phyloP scores from a whole-genome alignment of 2,329 filamentous ascomycete species.

The Neurospora sp. region DNA sequence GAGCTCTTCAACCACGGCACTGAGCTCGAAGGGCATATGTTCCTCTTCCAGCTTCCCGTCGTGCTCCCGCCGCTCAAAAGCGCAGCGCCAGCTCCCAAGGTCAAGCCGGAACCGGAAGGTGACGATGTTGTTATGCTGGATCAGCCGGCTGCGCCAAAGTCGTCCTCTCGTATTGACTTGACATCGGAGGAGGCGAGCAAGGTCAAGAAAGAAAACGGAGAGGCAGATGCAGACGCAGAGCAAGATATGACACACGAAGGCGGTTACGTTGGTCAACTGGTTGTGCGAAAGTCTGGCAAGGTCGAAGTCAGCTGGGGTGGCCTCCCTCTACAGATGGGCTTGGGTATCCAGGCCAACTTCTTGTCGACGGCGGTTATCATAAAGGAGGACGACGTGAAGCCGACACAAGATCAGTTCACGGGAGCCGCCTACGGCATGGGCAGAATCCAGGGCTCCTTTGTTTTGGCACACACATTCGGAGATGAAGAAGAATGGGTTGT shows the following conservation, averaged over 20 bases:
- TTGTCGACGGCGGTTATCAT: slow-evolving; percentile 49
- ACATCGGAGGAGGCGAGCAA: slow-evolving; percentile 23
- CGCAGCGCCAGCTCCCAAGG: slow-evolving; percentile 10
- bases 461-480: slow-evolving; percentile 47
- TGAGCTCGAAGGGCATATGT: slow-evolving; percentile 42
- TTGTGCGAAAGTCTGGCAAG: slow-evolving; percentile 51
- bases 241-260: slow-evolving; percentile 29
- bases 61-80: slow-evolving; percentile 45
- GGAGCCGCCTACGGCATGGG: slow-evolving; percentile 52
- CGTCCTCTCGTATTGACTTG: slow-evolving; percentile 30
- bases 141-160: slow-evolving; percentile 17
- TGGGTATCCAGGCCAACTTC: slow-evolving; percentile 41
- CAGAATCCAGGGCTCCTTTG: slow-evolving; percentile 51
- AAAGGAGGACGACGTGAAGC: slow-evolving; percentile 46
- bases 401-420: slow-evolving; percentile 28
- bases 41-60: slow-evolving; percentile 56
- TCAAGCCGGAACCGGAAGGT: slow-evolving; percentile 32
- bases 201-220: slow-evolving; percentile 18
- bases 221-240: slow-evolving; percentile 13
- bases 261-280: slow-evolving; percentile 50
- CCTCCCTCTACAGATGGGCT: slow-evolving; percentile 42
- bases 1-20: slow-evolving; percentile 23
- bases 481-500: slow-evolving; percentile 48
- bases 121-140: slow-evolving; percentile 29
- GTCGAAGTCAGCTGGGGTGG: slow-evolving; percentile 56